Evolutionary conservation across 257 asterid species (phyloP).

Genomic region (Scutellaria minor): DNA sequence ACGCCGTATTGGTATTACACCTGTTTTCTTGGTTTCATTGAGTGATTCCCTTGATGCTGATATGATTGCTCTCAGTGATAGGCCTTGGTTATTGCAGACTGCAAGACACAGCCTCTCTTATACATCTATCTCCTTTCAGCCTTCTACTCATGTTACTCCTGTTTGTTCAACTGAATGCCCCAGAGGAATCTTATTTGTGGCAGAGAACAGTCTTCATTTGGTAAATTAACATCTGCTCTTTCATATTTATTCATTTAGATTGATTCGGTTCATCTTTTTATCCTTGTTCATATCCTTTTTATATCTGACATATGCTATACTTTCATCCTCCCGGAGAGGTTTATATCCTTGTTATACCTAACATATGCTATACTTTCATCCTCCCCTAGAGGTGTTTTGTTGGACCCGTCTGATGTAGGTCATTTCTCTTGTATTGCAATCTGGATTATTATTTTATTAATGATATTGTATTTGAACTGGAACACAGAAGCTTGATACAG

Average conservation of each 20-base stretch:
- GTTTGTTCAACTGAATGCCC: conserved; percentile 89
- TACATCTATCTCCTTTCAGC: conserved; percentile 91
- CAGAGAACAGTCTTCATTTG: conserved; percentile 95
- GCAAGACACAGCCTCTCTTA: conserved; percentile 96
- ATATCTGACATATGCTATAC: conserved; percentile 16
- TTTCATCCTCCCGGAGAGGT: neutral
- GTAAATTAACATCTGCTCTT: conserved; percentile 45
- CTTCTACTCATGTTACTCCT: conserved; percentile 97
- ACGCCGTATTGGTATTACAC: conserved; percentile 96
- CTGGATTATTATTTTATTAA: neutral
- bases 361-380: conserved; percentile 10
- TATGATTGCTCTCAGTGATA: conserved; percentile 91
- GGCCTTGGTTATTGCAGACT: conserved; percentile 98
- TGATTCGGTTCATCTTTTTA: conserved; percentile 14
- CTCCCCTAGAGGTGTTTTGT: neutral
- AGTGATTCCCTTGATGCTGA: conserved; percentile 85
- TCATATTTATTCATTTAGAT: neutral
- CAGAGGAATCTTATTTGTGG: conserved; percentile 88
- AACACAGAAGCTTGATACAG: no score
- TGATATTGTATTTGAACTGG: neutral
- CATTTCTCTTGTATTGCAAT: neutral
- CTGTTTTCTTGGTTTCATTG: conserved; percentile 88
- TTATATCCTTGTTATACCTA: neutral
- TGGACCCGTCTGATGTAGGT: neutral
- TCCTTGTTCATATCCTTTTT: neutral